phyloP scores from a whole-genome alignment of 2,329 filamentous ascomycete genomes.

The Aspergillus caelatus region DNA sequence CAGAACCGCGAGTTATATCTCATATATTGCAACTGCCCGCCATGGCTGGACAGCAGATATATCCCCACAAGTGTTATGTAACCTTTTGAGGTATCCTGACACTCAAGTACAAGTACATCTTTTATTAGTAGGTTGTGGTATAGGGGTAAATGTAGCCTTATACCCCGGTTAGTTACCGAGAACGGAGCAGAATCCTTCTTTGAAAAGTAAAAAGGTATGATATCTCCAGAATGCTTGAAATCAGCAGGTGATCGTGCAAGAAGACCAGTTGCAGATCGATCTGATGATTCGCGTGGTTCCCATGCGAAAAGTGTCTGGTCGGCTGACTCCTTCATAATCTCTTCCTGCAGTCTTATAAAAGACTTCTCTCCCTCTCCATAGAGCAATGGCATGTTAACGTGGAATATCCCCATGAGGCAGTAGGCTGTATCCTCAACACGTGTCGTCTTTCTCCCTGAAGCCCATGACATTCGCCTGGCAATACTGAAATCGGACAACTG shows the following conservation, averaged over 20 bases:
- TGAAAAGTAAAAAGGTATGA: background rate
- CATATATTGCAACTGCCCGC: background rate
- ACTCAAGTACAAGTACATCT: background rate
- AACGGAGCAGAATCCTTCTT: background rate
- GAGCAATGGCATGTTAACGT: constrained; percentile 9
- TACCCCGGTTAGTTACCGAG: background rate
- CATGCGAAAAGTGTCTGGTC: constrained; percentile 8
- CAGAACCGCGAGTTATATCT: background rate
- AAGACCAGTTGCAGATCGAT: background rate
- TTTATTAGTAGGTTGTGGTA: background rate
- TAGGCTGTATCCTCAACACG: constrained; percentile 5
- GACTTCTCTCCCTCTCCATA: constrained; percentile 7
- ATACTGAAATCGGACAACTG: constrained; percentile 1
- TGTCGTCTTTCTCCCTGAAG: constrained; percentile 1
- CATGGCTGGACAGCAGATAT: background rate
- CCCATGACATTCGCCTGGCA: constrained; percentile 8
- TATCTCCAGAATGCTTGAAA: background rate
- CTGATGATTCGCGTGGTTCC: background rate
- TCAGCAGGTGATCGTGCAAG: constrained; percentile 2
- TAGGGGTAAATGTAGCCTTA: background rate
- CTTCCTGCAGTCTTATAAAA: constrained; percentile 4
- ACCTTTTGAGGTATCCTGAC: background rate
- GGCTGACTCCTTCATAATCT: constrained; percentile 9
- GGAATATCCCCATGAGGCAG: constrained; percentile 9
- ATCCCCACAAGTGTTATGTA: background rate